phyloP scores from a whole-genome alignment of 2,329 filamentous ascomycete species.

The Fusarium mexicanum region DNA sequence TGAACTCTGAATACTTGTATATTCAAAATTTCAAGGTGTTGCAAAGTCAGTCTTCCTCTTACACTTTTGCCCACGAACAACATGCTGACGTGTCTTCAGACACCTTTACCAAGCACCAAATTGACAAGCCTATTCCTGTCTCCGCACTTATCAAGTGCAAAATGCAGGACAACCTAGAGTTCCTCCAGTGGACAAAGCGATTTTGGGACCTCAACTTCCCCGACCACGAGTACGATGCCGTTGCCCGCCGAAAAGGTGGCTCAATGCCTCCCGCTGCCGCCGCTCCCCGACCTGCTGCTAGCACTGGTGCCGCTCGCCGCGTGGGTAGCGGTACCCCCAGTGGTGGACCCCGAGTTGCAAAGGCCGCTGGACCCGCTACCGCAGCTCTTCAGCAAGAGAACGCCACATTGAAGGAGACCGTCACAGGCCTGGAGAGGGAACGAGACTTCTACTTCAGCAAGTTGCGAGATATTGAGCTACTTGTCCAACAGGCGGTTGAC shows the following conservation, averaged over 20 bases:
- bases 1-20: conserved; percentile 96
- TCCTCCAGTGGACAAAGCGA: conserved; percentile 94
- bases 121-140: conserved; percentile 92
- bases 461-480: conserved; percentile 92
- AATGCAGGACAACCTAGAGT: conserved; percentile 99
- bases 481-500: conserved; percentile 93
- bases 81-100: conserved; percentile 58
- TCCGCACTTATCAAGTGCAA: conserved; percentile 94
- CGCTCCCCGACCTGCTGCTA: conserved; percentile 59
- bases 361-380: conserved; percentile 65
- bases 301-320: conserved; percentile 60
- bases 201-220: conserved; percentile 99
- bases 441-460: conserved; percentile 99
- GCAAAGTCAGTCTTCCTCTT: conserved; percentile 73
- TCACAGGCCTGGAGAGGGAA: conserved; percentile 93
- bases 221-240: conserved; percentile 94
- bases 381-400: conserved; percentile 87
- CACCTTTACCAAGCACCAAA: conserved; percentile 82
- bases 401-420: conserved; percentile 89
- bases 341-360: conserved; percentile 59
- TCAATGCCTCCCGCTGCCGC: conserved; percentile 65
- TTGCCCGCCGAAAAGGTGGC: conserved; percentile 82
- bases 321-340: conserved; percentile 72
- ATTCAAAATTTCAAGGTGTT: conserved; percentile 98
- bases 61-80: neutral